Conservation (phyloP, 192 early-diverging fungal species). For the Coemansia interrupta region DNA sequence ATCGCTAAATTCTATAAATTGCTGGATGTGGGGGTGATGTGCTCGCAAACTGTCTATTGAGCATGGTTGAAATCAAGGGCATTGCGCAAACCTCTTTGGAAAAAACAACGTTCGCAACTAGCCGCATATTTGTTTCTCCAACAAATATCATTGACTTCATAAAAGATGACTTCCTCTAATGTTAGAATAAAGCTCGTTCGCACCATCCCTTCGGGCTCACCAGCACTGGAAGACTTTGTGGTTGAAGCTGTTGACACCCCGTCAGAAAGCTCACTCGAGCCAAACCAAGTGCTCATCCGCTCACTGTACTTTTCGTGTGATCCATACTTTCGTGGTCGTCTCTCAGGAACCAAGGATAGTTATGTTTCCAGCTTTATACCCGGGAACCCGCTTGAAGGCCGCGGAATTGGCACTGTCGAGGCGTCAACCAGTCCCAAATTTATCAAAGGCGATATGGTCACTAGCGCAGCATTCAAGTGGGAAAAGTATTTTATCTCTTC, state of each 20-base stretch:
- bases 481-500: conserved; percentile 36
- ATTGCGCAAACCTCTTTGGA: too few species aligned
- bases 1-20: too few species aligned
- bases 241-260: background rate
- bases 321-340: background rate
- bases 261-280: background rate
- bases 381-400: conserved; percentile 56
- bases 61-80: too few species aligned
- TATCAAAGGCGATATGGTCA: conserved; percentile 61
- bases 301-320: conserved; percentile 8
- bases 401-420: conserved; percentile 62
- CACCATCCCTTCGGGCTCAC: background rate
- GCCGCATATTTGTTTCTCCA: background rate
- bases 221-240: background rate
- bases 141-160: background rate
- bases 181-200: background rate
- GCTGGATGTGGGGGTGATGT: too few species aligned
- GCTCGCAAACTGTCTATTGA: too few species aligned
- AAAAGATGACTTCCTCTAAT: background rate
- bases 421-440: conserved; percentile 59
- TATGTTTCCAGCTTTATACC: conserved; percentile 1
- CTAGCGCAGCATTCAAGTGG: conserved; percentile 57
- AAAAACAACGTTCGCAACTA: too few species aligned
- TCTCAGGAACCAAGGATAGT: background rate
- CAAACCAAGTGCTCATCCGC: conserved; percentile 1